Percentiles rank a stretch among this genome's conserved stretches.
Conservation (phyloP, 2,329 filamentous ascomycete species). For the Hypomyces rosellus region DNA sequence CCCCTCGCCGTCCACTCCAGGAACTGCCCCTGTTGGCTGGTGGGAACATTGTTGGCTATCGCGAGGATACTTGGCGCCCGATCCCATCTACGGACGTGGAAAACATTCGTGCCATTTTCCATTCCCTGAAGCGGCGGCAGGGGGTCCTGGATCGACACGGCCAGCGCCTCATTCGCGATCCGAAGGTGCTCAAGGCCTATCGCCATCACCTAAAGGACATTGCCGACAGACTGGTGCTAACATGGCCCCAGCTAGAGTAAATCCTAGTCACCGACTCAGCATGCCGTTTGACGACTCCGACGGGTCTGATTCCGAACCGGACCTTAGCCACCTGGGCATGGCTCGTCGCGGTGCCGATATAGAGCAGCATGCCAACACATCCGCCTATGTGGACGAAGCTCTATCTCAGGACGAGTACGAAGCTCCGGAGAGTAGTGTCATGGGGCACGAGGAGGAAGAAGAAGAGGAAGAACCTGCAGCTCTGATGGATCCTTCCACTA, state of each 20-base stretch:
- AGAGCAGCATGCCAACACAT: constrained; percentile 25
- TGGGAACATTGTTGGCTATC: constrained; percentile 8
- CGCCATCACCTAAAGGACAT: not conserved
- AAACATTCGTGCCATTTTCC: constrained; percentile 17
- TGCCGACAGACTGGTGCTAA: constrained; percentile 11
- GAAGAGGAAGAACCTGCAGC: constrained; percentile 31
- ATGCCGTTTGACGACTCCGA: constrained; percentile 30
- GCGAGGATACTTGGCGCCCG: constrained; percentile 13
- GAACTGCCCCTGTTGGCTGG: constrained; percentile 19
- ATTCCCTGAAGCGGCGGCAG: constrained; percentile 13
- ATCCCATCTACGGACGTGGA: constrained; percentile 23
- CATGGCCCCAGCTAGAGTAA: constrained; percentile 21
- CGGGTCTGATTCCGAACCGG: constrained; percentile 31
- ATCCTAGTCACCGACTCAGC: constrained; percentile 27
- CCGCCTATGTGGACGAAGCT: constrained; percentile 23
- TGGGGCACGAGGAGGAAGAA: constrained; percentile 28
- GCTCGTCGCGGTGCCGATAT: constrained; percentile 20
- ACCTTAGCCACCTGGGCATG: constrained; percentile 31
- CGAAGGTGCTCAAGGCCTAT: constrained; percentile 7
- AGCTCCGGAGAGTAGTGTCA: constrained; percentile 23
- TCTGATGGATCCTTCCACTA: constrained; percentile 48
- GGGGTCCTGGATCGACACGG: constrained; percentile 8
- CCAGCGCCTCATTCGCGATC: constrained; percentile 8
- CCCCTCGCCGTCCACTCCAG: constrained; percentile 19
- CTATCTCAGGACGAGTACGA: constrained; percentile 28